Conservation (phyloP, 2,329 filamentous ascomycete genomes). For the Pyrenochaeta sp. region DNA sequence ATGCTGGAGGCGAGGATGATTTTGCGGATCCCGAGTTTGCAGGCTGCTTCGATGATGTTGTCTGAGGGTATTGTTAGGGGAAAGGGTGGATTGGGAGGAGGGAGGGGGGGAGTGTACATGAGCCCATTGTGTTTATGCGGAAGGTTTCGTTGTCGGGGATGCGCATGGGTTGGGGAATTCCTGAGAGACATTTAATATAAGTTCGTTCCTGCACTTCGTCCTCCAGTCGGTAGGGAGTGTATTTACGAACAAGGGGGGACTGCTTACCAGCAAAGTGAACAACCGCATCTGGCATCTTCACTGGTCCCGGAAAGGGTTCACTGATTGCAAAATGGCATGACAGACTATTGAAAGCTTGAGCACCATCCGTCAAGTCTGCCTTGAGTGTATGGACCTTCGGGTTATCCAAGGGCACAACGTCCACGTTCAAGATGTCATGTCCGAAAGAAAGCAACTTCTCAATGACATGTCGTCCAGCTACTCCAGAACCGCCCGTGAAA, state of each 20-base stretch:
- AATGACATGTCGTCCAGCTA: constrained; percentile 56
- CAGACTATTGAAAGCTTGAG: constrained; percentile 64
- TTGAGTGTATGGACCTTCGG: constrained; percentile 61
- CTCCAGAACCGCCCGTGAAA: constrained; percentile 64
- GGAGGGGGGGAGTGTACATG: too few relatives aligned
- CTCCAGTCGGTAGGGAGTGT: neutral
- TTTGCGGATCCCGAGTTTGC: constrained; percentile 66
- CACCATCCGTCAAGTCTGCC: constrained; percentile 62
- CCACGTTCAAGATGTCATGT: constrained; percentile 63
- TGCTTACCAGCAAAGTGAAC: constrained; percentile 65
- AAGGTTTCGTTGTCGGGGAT: constrained; percentile 68
- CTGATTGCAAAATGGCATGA: constrained; percentile 62
- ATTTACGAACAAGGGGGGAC: neutral
- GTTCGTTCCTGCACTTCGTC: neutral
- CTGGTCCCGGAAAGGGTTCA: constrained; percentile 45
- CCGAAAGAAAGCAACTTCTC: constrained; percentile 59
- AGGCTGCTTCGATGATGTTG: constrained; percentile 68
- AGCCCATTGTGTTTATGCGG: constrained; percentile 43
- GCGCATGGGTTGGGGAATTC: constrained; percentile 63
- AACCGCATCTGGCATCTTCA: constrained; percentile 61
- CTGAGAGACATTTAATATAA: constrained; percentile 10
- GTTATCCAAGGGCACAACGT: constrained; percentile 55
- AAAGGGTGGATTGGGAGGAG: too few relatives aligned
- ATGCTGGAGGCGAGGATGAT: constrained; percentile 66
- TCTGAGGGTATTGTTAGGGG: too few relatives aligned